Base-by-base conservation (phyloP, 257 asterid genomes). In the Ilex asprella region DNA sequence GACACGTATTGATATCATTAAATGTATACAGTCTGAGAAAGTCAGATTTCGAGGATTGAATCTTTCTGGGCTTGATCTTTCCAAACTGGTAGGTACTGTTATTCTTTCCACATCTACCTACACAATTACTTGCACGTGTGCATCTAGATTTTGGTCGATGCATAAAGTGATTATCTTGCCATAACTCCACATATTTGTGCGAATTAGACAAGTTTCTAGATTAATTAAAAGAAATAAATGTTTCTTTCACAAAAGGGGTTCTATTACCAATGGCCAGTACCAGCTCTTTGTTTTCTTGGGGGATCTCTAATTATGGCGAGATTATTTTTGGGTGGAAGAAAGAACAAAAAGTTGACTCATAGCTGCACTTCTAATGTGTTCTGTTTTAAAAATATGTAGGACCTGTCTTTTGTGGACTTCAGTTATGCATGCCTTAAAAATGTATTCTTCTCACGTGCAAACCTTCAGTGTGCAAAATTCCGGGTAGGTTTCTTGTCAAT, bases 21-120 rank as follows among this genome's bases (percentile, higher is more conserved):
- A 86, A 81, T 91, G 98, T 82, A 79, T 83, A 81, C 98, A 91
- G 76, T 88, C 96, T 57, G 88, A 88, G 50, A 88, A 75, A 78
- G 98, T 88, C 78, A 82, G 86, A 76, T 84, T 91, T 73, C 95
- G 96, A 59, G 98, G 98, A 77, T 70, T 91, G 71, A 91, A 88
- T 79, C 87, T 91, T 67, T 86, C 98, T 60, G 95, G 95, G 67
- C 89, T 88, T 64, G 95, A 88, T 79, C 95, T 91, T 63, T 91
- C 96, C 53, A 91, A 91, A 70, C 77, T 91, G 95, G 97, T 89
- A 82, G 95, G 97, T 89, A 82, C 59, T 15, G 47, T 61, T 43
- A 21, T 21, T 53, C 15, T 56, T 74, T 67, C 39, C 64, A 53
- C 66, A 68, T 69, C 50, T 32, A 32, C 55, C 31, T 62, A 55